Evolutionary conservation across 495 filamentous ascomycete species (phyloP).

Genomic region (Xylona heveae): DNA sequence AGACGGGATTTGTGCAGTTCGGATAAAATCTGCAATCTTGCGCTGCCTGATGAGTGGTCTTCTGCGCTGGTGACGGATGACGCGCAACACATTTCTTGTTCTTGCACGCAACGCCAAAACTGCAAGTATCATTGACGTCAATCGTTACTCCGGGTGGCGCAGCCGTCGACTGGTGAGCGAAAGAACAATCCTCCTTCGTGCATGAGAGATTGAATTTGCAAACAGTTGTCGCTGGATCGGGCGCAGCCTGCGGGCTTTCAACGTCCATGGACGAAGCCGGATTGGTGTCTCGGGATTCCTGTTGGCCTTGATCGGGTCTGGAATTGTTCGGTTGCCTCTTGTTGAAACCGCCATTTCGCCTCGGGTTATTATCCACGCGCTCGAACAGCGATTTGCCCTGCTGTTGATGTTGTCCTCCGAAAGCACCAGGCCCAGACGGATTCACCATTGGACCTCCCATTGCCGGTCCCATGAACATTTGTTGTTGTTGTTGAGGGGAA

Average conservation of each 20-base stretch:
- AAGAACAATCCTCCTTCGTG: conserved; percentile 73
- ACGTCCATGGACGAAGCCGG: conserved; percentile 28
- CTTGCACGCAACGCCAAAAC: conserved; percentile 78
- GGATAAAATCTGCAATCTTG: conserved; percentile 88
- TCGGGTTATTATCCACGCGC: conserved; percentile 35
- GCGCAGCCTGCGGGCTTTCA: conserved; percentile 13
- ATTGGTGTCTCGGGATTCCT: conserved; percentile 16
- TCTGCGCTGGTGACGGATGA: conserved; percentile 79
- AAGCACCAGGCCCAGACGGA: conserved; percentile 12
- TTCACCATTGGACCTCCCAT: conserved; percentile 26
- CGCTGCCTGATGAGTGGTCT: conserved; percentile 53
- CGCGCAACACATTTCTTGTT: conserved; percentile 83
- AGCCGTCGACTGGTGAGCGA: conserved; percentile 84
- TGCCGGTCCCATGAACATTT: conserved; percentile 26
- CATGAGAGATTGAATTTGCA: conserved; percentile 83
- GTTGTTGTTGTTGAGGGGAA: conserved; percentile 13
- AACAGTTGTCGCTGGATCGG: conserved; percentile 25
- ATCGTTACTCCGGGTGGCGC: conserved; percentile 63
- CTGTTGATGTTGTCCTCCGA: conserved; percentile 10
- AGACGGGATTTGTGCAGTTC: conserved; percentile 72
- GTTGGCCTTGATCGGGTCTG: conserved; percentile 8
- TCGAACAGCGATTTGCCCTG: conserved; percentile 57
- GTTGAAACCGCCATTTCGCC: conserved; percentile 17
- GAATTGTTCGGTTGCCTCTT: conserved; percentile 13
- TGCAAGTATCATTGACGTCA: conserved; percentile 61